These are phyloP conservation scores for Rostrohypoxylon terebratum DNA, from an alignment of 495 filamentous ascomycete species.

Conservation along the genomic window DNA sequence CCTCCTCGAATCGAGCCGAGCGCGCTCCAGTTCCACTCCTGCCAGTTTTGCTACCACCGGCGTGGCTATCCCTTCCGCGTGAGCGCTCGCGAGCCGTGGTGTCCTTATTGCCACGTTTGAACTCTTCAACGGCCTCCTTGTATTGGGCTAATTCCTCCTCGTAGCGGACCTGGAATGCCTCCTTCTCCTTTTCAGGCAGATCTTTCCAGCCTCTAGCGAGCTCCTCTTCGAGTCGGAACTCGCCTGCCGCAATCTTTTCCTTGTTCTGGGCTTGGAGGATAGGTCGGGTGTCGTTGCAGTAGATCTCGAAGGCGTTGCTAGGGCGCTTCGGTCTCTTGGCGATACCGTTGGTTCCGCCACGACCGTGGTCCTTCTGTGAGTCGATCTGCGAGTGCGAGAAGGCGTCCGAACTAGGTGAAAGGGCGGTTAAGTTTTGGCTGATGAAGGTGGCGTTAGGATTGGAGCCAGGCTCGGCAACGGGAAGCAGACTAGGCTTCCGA, in stretches of 20 bases:
- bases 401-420: slow-evolving; percentile 62
- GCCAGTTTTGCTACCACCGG: background rate
- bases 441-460: slow-evolving; percentile 54
- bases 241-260: slow-evolving; percentile 52
- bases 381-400: slow-evolving; percentile 54
- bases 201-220: slow-evolving; percentile 64
- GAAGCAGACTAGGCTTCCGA: slow-evolving; percentile 62
- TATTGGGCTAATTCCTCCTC: slow-evolving; percentile 57
- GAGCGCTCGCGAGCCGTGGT: slow-evolving; percentile 51
- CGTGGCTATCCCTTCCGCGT: slow-evolving; percentile 38
- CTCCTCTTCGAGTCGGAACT: slow-evolving; percentile 57
- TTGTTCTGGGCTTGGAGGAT: slow-evolving; percentile 53
- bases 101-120: slow-evolving; percentile 50
- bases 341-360: slow-evolving; percentile 39
- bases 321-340: slow-evolving; percentile 56
- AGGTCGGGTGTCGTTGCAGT: slow-evolving; percentile 60
- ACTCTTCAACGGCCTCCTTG: slow-evolving; percentile 53
- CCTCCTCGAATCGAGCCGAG: slow-evolving; percentile 42
- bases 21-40: slow-evolving; percentile 36
- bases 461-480: slow-evolving; percentile 48
- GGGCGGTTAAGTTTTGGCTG: slow-evolving; percentile 56
- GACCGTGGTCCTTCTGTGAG: slow-evolving; percentile 47
- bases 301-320: slow-evolving; percentile 64
- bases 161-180: slow-evolving; percentile 57
- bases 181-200: slow-evolving; percentile 57